Conservation (phyloP, 768 basidiomycete species). For the Rhodosporidiobolus sp. region DNA sequence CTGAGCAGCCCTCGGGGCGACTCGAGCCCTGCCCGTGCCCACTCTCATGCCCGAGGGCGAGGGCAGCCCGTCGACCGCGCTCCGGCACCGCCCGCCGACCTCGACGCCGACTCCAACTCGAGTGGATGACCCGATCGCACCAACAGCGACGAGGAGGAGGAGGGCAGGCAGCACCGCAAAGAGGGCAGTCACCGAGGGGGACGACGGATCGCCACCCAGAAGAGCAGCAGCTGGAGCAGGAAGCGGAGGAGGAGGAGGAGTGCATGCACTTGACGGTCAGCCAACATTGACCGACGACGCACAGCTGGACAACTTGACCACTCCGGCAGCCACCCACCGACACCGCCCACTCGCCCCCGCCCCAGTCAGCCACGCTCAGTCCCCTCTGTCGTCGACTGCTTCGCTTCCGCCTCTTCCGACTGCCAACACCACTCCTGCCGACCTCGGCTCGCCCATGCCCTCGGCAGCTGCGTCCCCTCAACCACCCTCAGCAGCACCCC, state of each 20-base stretch:
- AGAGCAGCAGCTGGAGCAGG: neutral
- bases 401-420: neutral
- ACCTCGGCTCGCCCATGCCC: neutral
- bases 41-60: too few species aligned
- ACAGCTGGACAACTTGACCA: neutral
- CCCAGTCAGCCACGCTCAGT: too few species aligned
- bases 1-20: too few species aligned
- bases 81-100: too few species aligned
- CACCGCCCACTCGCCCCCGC: neutral
- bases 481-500: neutral
- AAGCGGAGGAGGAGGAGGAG: too few species aligned
- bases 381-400: neutral
- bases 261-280: neutral
- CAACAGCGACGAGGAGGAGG: neutral
- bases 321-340: neutral
- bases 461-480: neutral
- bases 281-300: neutral
- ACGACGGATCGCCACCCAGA: neutral
- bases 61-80: too few species aligned
- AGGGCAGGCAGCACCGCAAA: conserved; percentile 5
- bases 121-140: neutral
- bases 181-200: neutral
- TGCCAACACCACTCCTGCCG: neutral
- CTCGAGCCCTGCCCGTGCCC: too few species aligned
- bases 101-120: too few species aligned